Percentiles rank a stretch among this genome's conserved stretches.
phyloP scores from a whole-genome alignment of 768 basidiomycete species.

The Panus rudis region DNA sequence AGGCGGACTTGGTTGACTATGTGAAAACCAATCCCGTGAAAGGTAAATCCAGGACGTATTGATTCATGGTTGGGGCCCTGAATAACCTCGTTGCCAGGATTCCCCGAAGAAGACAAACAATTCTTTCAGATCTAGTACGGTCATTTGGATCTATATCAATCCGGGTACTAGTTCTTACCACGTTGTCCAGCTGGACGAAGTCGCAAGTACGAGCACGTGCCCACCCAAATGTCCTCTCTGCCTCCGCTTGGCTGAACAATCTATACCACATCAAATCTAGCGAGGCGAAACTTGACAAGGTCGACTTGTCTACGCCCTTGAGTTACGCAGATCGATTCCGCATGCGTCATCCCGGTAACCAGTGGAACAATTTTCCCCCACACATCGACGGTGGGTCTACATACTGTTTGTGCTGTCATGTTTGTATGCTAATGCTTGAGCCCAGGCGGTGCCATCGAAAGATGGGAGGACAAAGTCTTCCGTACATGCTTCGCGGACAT shows the following conservation, averaged over 20 bases:
- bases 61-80: neutral
- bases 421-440: conserved; percentile 11
- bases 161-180: neutral
- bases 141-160: no score
- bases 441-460: conserved; percentile 65
- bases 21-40: conserved; percentile 49
- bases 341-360: conserved; percentile 58
- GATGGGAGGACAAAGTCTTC: conserved; percentile 62
- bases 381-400: conserved; percentile 43
- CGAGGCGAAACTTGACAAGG: conserved; percentile 35
- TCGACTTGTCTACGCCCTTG: conserved; percentile 56
- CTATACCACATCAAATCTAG: conserved; percentile 43
- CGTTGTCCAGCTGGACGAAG: conserved; percentile 34
- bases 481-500: conserved; percentile 56
- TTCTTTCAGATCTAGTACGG: conserved; percentile 70
- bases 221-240: conserved; percentile 57
- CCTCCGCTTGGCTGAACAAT: conserved; percentile 54
- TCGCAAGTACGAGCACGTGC: conserved; percentile 64
- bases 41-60: conserved; percentile 29
- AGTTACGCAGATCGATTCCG: conserved; percentile 71
- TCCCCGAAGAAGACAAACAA: conserved; percentile 54
- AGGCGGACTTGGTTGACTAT: conserved; percentile 46
- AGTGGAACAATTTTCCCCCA: conserved; percentile 48
- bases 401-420: neutral
- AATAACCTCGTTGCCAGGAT: conserved; percentile 28